Evolutionary conservation across 2,329 filamentous ascomycete genomes (phyloP).

Genomic region (Hymenotorrendiella dingleyae): DNA sequence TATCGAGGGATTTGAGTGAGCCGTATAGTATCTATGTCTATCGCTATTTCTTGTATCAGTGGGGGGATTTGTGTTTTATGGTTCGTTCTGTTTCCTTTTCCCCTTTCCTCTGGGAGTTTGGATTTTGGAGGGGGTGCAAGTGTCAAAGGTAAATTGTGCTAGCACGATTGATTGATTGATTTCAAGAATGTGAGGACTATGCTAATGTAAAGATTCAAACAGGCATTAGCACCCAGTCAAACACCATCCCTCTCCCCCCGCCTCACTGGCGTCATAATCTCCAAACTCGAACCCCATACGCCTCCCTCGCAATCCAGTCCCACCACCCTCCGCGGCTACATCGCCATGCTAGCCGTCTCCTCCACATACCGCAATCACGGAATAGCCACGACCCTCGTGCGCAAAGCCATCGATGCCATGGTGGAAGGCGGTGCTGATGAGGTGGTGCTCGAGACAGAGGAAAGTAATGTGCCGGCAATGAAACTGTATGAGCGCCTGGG

Average conservation of each 20-base stretch:
- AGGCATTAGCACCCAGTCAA: conserved; percentile 56
- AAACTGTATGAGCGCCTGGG: conserved; percentile 89
- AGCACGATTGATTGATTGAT: no score
- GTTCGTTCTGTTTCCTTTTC: conserved; percentile 39
- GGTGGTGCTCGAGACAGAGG: conserved; percentile 92
- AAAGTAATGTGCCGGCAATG: conserved; percentile 84
- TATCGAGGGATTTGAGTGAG: conserved; percentile 93
- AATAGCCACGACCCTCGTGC: conserved; percentile 84
- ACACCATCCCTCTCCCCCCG: conserved; percentile 53
- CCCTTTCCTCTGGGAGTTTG: no score
- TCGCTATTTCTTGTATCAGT: conserved; percentile 95
- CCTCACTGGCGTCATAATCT: conserved; percentile 86
- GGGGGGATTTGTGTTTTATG: conserved; percentile 96
- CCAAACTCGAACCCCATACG: conserved; percentile 86
- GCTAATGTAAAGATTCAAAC: no score
- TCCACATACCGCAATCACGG: conserved; percentile 75
- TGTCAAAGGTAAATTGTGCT: no score
- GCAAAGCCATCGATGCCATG: conserved; percentile 89
- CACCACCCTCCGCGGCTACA: conserved; percentile 77
- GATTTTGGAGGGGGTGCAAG: no score
- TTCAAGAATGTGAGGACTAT: no score
- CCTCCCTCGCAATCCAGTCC: conserved; percentile 63
- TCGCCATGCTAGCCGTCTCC: conserved; percentile 95
- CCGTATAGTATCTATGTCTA: conserved; percentile 99
- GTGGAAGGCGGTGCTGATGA: conserved; percentile 78